Conservation (phyloP, 371 early-diverging fungal genomes). For the Mucor mucedo region DNA sequence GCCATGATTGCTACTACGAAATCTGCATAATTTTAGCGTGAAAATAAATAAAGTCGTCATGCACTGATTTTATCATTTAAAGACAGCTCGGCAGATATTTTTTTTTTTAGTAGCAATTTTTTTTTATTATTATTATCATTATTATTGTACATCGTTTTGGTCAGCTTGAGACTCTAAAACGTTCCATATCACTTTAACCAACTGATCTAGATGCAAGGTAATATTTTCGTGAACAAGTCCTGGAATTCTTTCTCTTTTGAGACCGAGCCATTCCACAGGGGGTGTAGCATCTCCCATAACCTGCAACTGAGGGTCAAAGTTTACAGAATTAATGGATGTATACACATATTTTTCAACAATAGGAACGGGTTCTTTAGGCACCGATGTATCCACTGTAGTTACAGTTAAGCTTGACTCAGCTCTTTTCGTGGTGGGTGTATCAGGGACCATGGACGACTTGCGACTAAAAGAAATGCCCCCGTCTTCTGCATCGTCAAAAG, state of each 20-base stretch:
- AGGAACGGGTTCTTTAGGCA: neutral
- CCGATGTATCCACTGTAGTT: neutral
- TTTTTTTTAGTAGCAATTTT: too few relatives aligned
- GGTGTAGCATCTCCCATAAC: constrained; percentile 70
- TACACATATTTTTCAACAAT: constrained; percentile 31
- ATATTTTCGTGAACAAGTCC: constrained; percentile 57
- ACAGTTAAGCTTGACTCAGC: neutral
- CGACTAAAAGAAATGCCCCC: neutral
- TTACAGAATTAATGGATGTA: constrained; percentile 42
- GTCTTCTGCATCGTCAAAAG: constrained; percentile 9
- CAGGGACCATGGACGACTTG: neutral
- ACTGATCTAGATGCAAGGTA: constrained; percentile 46
- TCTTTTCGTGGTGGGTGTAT: neutral
- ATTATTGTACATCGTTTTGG: neutral
- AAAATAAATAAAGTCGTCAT: too few relatives aligned
- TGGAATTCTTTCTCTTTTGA: constrained; percentile 59
- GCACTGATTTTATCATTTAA: too few relatives aligned
- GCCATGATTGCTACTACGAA: constrained; percentile 64
- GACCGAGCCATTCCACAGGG: constrained; percentile 66
- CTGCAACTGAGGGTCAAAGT: constrained; percentile 58
- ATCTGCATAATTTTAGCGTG: constrained; percentile 1
- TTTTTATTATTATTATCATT: too few relatives aligned
- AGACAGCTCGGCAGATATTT: too few relatives aligned
- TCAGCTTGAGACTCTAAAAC: constrained; percentile 22
- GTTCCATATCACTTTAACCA: constrained; percentile 18